Conservation (phyloP, 495 filamentous ascomycete genomes). For the Penicillium cataractarum region DNA sequence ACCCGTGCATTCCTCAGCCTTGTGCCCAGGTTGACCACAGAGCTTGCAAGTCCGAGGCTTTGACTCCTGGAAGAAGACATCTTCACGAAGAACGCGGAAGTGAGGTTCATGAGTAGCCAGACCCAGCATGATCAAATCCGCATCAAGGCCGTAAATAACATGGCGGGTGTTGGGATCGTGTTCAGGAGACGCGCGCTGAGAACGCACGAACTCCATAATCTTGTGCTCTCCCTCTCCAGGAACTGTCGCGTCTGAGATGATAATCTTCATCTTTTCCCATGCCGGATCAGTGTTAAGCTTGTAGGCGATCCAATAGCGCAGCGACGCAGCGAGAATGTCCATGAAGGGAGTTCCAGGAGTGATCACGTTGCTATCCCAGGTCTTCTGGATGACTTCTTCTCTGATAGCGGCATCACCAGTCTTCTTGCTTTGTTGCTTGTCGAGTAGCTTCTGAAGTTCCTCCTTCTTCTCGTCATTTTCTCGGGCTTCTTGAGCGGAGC, state of each 20-base stretch:
- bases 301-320: slow-evolving; percentile 95
- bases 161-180: slow-evolving; percentile 97
- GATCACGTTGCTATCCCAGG: slow-evolving; percentile 96
- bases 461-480: slow-evolving; percentile 92
- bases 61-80: slow-evolving; percentile 90
- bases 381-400: slow-evolving; percentile 77
- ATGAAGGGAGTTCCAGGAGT: slow-evolving; percentile 99
- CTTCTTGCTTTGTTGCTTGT: slow-evolving; percentile 63
- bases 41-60: slow-evolving; percentile 79
- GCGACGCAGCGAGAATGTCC: slow-evolving; percentile 88
- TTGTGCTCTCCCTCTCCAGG: slow-evolving; percentile 99
- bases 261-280: slow-evolving; percentile 95
- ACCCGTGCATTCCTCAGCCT: slow-evolving; percentile 79
- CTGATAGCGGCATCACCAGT: slow-evolving; percentile 58
- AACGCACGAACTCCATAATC: slow-evolving; percentile 98
- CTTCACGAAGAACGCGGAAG: slow-evolving; percentile 95
- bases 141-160: slow-evolving; percentile 92
- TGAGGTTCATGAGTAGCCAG: slow-evolving; percentile 96
- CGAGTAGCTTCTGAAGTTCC: slow-evolving; percentile 79
- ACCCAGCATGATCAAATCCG: slow-evolving; percentile 98
- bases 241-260: slow-evolving; percentile 97
- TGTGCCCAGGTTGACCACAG: slow-evolving; percentile 90
- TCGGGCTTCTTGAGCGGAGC: slow-evolving; percentile 89
- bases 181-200: slow-evolving; percentile 83
- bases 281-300: slow-evolving; percentile 96